Percentiles rank a stretch among this genome's conserved stretches.
Conservation (phyloP, 2,329 filamentous ascomycete species). For the Colletotrichum chrysophilum region DNA sequence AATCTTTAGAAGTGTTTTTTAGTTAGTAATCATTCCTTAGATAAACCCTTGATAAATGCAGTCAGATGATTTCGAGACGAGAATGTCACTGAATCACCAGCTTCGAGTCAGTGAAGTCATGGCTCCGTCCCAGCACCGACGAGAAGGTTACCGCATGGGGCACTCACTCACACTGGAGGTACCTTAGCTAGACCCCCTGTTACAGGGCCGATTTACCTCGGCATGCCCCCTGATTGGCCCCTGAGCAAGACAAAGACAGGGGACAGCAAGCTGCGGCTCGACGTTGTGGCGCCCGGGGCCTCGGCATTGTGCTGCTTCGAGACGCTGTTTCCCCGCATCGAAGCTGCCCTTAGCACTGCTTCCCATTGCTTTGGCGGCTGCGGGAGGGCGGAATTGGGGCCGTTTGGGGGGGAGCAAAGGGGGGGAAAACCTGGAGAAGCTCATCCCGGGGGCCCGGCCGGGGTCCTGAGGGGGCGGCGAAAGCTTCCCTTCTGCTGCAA, state of each 20-base stretch:
- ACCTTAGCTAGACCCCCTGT: background rate
- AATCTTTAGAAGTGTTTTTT: background rate
- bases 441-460: background rate
- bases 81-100: background rate
- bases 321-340: conserved; percentile 8
- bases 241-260: background rate
- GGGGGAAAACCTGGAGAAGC: conserved; percentile 19
- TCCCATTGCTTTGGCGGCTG: background rate
- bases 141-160: conserved; percentile 18
- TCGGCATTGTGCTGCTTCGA: conserved; percentile 6
- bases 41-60: too few species aligned
- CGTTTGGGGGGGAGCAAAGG: background rate
- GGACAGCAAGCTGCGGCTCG: background rate
- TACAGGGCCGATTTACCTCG: conserved; percentile 11
- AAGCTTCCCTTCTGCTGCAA: background rate
- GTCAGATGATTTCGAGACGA: background rate
- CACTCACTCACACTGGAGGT: background rate
- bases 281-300: conserved; percentile 5
- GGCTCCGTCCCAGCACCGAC: background rate
- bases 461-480: conserved; percentile 10
- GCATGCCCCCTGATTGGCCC: conserved; percentile 9
- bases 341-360: background rate
- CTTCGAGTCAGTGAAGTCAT: background rate
- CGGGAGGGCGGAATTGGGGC: conserved; percentile 8
- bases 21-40: background rate